Conservation (phyloP, 306 rosid species). For the Gillenia trifoliata region DNA sequence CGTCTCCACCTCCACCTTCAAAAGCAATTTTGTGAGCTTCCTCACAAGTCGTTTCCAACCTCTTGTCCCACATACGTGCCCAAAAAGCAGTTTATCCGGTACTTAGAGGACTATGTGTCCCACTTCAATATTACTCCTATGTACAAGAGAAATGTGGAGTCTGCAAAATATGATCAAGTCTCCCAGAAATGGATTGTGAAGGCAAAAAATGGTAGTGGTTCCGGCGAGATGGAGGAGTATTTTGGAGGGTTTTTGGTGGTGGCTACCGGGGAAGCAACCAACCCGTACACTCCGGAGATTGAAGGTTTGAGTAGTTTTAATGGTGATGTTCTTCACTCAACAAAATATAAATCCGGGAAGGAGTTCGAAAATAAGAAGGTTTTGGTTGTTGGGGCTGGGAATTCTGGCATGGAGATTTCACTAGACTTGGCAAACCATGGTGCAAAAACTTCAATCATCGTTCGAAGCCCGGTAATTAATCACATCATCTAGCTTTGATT, state of each 20-base stretch:
- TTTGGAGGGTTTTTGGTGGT: slow-evolving; percentile 43
- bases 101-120: slow-evolving; percentile 36
- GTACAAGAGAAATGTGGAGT: slow-evolving; percentile 38
- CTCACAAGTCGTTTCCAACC: slow-evolving; percentile 38
- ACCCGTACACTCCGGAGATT: slow-evolving; percentile 47
- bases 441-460: slow-evolving; percentile 50
- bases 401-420: slow-evolving; percentile 75
- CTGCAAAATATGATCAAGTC: slow-evolving; percentile 26
- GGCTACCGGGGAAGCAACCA: slow-evolving; percentile 53
- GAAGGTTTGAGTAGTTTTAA: slow-evolving; percentile 40
- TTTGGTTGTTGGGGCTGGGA: slow-evolving; percentile 76
- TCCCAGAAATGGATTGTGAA: slow-evolving; percentile 39
- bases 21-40: slow-evolving; percentile 45
- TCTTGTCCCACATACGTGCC: slow-evolving; percentile 50
- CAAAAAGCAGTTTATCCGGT: slow-evolving; percentile 33
- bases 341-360: slow-evolving; percentile 37
- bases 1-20: slow-evolving; percentile 53
- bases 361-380: slow-evolving; percentile 38
- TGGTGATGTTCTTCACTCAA: slow-evolving; percentile 62
- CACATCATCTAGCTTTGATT: not conserved
- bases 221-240: slow-evolving; percentile 39
- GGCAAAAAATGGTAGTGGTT: slow-evolving; percentile 17
- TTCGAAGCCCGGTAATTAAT: slow-evolving; percentile 60
- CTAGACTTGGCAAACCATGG: slow-evolving; percentile 47
- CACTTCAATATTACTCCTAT: slow-evolving; percentile 46